Percentiles rank a stretch among this genome's conserved stretches.
Evolutionary conservation across 345 rosid genomes (phyloP).

Genomic region (Brassica incana): DNA sequence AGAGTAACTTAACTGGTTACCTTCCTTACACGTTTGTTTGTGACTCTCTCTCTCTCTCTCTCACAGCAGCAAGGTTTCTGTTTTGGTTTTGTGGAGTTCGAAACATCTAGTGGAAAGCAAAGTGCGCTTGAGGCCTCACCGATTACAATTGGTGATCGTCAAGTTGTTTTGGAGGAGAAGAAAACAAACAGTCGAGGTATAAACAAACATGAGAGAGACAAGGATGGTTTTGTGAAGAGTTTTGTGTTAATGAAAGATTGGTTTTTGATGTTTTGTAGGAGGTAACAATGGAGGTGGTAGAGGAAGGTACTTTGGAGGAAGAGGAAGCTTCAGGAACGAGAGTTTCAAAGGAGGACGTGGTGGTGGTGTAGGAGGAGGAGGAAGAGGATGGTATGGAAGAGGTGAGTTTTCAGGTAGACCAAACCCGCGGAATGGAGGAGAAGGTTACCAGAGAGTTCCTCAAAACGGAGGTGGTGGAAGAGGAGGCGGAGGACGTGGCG

Average conservation of each 20-base stretch:
- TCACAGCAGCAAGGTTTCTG: conserved; percentile 66
- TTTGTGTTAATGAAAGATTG: background rate
- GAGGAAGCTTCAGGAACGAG: conserved; percentile 56
- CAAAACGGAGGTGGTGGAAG: conserved; percentile 56
- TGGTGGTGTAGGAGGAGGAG: conserved; percentile 35
- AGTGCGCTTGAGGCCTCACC: conserved; percentile 79
- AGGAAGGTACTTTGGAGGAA: conserved; percentile 51
- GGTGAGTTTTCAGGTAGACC: conserved; percentile 66
- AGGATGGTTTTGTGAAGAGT: conserved; percentile 6
- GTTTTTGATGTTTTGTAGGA: conserved; percentile 5
- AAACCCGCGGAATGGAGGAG: conserved; percentile 49
- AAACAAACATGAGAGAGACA: conserved; percentile 25
- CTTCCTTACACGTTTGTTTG: conserved; percentile 5
- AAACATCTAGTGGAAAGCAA: conserved; percentile 51
- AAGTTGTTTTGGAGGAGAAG: conserved; percentile 71
- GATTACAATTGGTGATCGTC: conserved; percentile 52
- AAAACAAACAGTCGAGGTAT: conserved; percentile 59
- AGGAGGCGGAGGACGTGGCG: conserved; percentile 29
- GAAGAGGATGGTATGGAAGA: conserved; percentile 41
- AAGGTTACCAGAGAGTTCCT: conserved; percentile 55
- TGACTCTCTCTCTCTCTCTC: background rate
- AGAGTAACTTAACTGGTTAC: background rate
- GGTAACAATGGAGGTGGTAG: conserved; percentile 44
- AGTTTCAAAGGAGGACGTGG: conserved; percentile 44
- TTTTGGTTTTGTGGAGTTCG: conserved; percentile 77